A percentile compares a stretch with the other conserved stretches of the same genome.
Evolutionary conservation across 169 alveolate species (phyloP).

Genomic region (Plasmodium sp.): DNA sequence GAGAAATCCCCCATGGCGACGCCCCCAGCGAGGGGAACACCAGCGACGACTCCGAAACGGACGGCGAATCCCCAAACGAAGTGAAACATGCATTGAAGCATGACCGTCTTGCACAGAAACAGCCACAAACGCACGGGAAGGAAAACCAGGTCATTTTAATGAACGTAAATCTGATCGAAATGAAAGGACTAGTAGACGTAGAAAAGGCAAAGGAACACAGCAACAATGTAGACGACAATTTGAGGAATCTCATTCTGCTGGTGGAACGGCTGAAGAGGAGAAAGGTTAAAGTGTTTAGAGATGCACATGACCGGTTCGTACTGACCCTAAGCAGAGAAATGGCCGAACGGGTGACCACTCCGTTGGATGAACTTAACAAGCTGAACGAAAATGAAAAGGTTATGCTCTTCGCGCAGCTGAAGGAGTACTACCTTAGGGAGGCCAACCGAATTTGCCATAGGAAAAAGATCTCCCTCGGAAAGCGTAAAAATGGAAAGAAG

Average conservation of each 20-base stretch:
- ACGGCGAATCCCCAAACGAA: background rate
- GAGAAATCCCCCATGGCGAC: background rate
- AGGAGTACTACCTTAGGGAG: slow-evolving; percentile 10
- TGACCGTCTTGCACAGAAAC: background rate
- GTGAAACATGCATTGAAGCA: background rate
- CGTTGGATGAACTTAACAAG: background rate
- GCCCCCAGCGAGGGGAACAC: background rate
- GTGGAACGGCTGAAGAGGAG: slow-evolving; percentile 3
- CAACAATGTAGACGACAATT: slow-evolving; percentile 2
- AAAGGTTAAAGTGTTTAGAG: background rate
- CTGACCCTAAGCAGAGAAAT: background rate
- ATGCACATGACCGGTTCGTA: background rate
- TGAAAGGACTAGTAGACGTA: background rate
- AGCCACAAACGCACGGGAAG: background rate
- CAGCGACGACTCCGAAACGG: background rate
- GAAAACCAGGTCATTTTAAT: background rate
- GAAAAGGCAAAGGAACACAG: background rate
- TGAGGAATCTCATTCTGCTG: background rate
- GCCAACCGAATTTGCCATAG: background rate
- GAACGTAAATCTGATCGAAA: background rate
- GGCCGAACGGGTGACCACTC: background rate
- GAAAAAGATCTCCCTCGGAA: background rate
- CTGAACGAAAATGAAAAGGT: slow-evolving; percentile 8
- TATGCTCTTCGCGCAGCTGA: background rate
- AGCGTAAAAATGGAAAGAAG: background rate